Conservation (phyloP, 352 stramenopile genomes). For the Thalassiosira delicatula region DNA sequence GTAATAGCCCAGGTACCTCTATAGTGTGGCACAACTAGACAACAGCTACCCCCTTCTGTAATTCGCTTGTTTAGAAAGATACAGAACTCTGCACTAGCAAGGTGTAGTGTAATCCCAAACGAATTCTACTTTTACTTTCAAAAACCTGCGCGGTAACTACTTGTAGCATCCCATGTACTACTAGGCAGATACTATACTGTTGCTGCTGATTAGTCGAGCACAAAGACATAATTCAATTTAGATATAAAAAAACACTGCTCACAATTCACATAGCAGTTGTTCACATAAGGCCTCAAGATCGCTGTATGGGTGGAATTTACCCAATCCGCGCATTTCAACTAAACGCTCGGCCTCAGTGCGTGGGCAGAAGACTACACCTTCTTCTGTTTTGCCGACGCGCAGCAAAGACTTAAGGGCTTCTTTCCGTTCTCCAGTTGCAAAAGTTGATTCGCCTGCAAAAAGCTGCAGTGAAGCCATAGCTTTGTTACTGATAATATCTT, state of each 20-base stretch:
- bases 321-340: constrained; percentile 48
- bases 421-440: constrained; percentile 38
- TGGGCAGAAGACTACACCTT: constrained; percentile 28
- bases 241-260: constrained; percentile 5
- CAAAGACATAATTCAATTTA: neutral
- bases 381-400: constrained; percentile 8
- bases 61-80: too few species aligned
- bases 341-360: constrained; percentile 21
- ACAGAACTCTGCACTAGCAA: too few species aligned
- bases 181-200: too few species aligned
- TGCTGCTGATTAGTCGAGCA: too few species aligned
- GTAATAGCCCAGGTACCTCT: too few species aligned
- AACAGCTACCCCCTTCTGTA: too few species aligned
- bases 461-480: constrained; percentile 59
- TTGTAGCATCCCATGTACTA: too few species aligned
- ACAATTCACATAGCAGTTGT: constrained; percentile 48
- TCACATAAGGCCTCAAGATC: constrained; percentile 55
- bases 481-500: constrained; percentile 33
- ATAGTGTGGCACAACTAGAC: too few species aligned
- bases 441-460: constrained; percentile 55
- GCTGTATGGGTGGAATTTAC: constrained; percentile 51
- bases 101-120: too few species aligned
- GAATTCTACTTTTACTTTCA: too few species aligned
- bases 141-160: too few species aligned
- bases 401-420: constrained; percentile 48